Percentiles rank a stretch among this genome's conserved stretches.
phyloP scores from a whole-genome alignment of 2,329 filamentous ascomycete species.

The Zasmidium cellare region DNA sequence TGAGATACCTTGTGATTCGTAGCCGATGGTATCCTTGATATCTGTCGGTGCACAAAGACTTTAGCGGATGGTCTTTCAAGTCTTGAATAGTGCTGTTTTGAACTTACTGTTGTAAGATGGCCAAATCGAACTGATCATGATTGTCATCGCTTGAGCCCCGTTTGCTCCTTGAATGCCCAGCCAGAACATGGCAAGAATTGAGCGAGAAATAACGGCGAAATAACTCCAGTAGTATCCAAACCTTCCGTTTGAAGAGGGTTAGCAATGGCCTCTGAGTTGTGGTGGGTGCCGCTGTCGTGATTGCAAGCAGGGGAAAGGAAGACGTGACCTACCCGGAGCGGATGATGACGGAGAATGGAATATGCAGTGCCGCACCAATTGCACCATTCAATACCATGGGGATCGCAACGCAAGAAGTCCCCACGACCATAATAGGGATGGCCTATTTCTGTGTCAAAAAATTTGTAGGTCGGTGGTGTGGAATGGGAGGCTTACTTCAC shows the following conservation, averaged over 20 bases:
- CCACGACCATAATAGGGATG: conserved; percentile 52
- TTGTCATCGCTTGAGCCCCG: conserved; percentile 23
- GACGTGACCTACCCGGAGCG: conserved; percentile 47
- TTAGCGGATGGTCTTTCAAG: conserved; percentile 40
- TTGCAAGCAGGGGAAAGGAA: too few species aligned
- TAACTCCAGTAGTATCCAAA: conserved; percentile 50
- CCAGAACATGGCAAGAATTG: conserved; percentile 34
- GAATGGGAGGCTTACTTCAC: too few species aligned
- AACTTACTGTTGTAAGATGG: conserved; percentile 49
- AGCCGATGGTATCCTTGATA: conserved; percentile 54
- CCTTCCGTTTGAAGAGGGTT: too few species aligned
- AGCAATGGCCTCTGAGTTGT: too few species aligned
- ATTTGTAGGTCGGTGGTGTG: too few species aligned
- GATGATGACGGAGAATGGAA: conserved; percentile 57
- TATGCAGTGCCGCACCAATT: conserved; percentile 56
- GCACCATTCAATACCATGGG: conserved; percentile 47
- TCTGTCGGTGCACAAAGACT: conserved; percentile 4
- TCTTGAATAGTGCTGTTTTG: background rate
- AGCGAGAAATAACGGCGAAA: conserved; percentile 32
- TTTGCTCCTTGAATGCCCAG: conserved; percentile 32
- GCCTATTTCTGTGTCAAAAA: too few species aligned
- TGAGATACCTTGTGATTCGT: conserved; percentile 50
- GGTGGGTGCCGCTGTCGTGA: too few species aligned
- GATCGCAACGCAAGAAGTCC: conserved; percentile 54
- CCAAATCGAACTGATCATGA: conserved; percentile 50